These are phyloP conservation scores for Flaveria trinervia DNA, from an alignment of 129 eudicot genomes.

Conservation along the genomic window DNA sequence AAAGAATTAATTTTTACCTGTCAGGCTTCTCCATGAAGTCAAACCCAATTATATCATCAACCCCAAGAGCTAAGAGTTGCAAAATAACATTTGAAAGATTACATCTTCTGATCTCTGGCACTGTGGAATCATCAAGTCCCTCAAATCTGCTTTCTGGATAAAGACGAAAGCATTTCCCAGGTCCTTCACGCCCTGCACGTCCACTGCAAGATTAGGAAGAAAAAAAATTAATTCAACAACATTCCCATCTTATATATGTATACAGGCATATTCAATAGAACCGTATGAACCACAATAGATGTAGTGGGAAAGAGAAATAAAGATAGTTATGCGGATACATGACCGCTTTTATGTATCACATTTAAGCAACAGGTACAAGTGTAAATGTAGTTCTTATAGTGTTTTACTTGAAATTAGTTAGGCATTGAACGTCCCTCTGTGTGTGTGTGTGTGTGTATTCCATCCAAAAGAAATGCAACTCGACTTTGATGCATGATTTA, in stretches of 20 bases:
- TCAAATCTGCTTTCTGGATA: slow-evolving; percentile 84
- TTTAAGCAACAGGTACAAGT: background rate
- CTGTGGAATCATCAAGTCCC: slow-evolving; percentile 72
- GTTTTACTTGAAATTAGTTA: background rate
- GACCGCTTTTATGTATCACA: background rate
- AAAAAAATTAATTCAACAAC: background rate
- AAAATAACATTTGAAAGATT: slow-evolving; percentile 83
- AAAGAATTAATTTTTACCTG: slow-evolving; percentile 39
- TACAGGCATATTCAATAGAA: no score
- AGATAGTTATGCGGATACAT: background rate
- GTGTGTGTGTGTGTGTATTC: background rate
- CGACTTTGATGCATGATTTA: background rate
- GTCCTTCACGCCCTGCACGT: slow-evolving; percentile 99
- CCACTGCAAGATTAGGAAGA: slow-evolving; percentile 54
- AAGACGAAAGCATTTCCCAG: slow-evolving; percentile 93
- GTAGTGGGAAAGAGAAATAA: no score
- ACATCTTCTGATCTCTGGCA: slow-evolving; percentile 89
- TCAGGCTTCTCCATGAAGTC: slow-evolving; percentile 97
- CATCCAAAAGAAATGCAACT: background rate
- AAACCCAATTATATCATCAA: slow-evolving; percentile 80
- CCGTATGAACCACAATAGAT: no score
- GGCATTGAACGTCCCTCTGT: no score
- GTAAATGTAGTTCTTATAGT: background rate
- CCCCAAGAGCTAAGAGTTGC: slow-evolving; percentile 92
- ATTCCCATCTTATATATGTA: background rate